Evolutionary conservation across 1,284 basidiomycete genomes (phyloP).

Genomic region (Fomitopsis betulina): DNA sequence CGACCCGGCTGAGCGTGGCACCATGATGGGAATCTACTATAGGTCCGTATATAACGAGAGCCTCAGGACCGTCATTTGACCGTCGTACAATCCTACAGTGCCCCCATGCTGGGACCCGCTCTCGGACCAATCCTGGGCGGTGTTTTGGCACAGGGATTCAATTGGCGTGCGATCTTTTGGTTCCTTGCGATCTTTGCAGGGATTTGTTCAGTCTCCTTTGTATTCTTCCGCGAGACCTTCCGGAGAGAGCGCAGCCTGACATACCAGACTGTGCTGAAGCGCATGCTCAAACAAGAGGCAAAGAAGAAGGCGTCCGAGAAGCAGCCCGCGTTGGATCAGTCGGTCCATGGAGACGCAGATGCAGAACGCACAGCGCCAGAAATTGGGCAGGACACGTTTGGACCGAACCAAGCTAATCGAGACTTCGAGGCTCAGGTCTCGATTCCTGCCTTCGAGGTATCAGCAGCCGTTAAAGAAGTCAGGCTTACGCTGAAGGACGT

Average conservation of each 20-base stretch:
- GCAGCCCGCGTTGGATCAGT: constrained; percentile 4
- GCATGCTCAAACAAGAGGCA: constrained; percentile 18
- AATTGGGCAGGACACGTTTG: too few relatives aligned
- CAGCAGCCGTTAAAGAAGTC: constrained; percentile 30
- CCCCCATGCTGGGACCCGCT: constrained; percentile 44
- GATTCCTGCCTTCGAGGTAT: neutral
- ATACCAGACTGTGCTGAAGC: constrained; percentile 60
- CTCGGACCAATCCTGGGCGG: constrained; percentile 75
- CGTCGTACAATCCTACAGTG: constrained; percentile 13
- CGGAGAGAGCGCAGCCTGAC: constrained; percentile 73
- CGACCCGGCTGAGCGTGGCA: constrained; percentile 74
- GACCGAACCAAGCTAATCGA: neutral
- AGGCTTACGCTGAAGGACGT: constrained; percentile 65
- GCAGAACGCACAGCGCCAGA: too few relatives aligned
- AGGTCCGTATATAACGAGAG: constrained; percentile 12
- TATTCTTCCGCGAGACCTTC: constrained; percentile 81
- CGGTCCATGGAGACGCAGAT: neutral
- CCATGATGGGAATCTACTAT: constrained; percentile 77
- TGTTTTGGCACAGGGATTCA: constrained; percentile 59
- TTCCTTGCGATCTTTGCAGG: constrained; percentile 68
- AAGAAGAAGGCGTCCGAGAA: constrained; percentile 8
- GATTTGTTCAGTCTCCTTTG: constrained; percentile 50
- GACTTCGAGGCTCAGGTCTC: constrained; percentile 1
- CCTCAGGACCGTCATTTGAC: neutral
- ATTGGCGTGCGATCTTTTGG: constrained; percentile 81